These are phyloP conservation scores for Lolium multiflorum DNA, from an alignment of 176 grass and related monocot genomes.

Conservation along the genomic window DNA sequence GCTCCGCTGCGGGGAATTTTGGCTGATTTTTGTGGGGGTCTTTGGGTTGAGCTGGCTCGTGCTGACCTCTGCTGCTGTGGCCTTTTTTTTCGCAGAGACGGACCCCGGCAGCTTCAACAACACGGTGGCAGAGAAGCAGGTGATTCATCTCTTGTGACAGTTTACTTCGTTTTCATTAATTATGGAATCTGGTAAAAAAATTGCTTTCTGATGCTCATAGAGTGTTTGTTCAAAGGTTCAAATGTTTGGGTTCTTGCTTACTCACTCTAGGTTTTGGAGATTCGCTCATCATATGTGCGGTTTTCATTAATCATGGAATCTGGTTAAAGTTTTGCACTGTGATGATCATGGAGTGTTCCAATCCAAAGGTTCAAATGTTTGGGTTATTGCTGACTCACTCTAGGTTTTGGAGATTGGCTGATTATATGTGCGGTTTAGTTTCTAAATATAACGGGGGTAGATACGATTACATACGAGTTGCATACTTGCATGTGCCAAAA, in stretches of 20 bases:
- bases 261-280: background rate
- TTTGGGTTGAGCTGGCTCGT: conserved; percentile 8
- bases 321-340: too few species aligned
- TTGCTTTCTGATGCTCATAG: too few species aligned
- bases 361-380: background rate
- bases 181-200: conserved; percentile 1
- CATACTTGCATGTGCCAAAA: background rate
- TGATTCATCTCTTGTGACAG: conserved; percentile 32
- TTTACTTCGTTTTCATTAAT: conserved; percentile 29
- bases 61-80: conserved; percentile 37
- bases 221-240: conserved; percentile 15
- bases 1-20: conserved; percentile 11
- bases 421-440: background rate
- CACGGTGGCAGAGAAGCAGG: conserved; percentile 87
- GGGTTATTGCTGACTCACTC: background rate
- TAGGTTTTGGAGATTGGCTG: background rate
- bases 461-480: background rate
- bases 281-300: background rate
- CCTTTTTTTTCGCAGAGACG: conserved; percentile 70
- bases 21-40: background rate
- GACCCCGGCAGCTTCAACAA: conserved; percentile 96
- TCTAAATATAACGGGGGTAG: background rate
- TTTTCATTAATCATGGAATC: too few species aligned
- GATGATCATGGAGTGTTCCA: too few species aligned
- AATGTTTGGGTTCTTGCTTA: background rate